A percentile compares a stretch with the other conserved stretches of the same genome.
Evolutionary conservation across 306 rosid species (phyloP).

Genomic region (Pachyrhizus erosus): DNA sequence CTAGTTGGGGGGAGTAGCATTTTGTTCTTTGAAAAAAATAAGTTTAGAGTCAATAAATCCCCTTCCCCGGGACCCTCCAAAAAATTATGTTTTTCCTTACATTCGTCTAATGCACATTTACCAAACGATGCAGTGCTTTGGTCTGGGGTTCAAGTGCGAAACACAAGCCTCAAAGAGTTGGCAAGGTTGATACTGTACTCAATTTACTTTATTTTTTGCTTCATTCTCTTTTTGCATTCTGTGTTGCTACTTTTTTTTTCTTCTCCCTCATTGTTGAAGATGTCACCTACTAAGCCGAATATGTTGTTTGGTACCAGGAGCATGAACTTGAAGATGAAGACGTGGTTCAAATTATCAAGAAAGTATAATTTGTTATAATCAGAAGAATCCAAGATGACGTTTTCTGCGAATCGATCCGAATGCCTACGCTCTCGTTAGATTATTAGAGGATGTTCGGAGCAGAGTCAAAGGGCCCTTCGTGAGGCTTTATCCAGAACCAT

Average conservation of each 20-base stretch:
- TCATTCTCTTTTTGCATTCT: not conserved
- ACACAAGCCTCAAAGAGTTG: conserved; percentile 99
- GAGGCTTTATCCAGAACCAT: conserved; percentile 9
- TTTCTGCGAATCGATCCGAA: not conserved
- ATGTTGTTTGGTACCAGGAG: conserved; percentile 59
- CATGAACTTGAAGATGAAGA: conserved; percentile 97
- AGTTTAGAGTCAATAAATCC: conserved; percentile 1
- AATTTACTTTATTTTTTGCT: not conserved
- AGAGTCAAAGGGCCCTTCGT: not conserved
- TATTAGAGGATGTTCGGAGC: conserved; percentile 28
- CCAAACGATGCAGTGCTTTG: conserved; percentile 72
- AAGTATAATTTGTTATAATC: conserved; percentile 57
- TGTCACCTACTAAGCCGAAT: conserved; percentile 26
- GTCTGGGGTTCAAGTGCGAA: conserved; percentile 98
- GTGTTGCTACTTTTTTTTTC: not conserved
- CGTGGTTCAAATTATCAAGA: conserved; percentile 94
- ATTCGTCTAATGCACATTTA: conserved; percentile 30
- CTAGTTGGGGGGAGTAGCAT: conserved; percentile 2
- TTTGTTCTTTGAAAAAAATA: not conserved
- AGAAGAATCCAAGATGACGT: conserved; percentile 8
- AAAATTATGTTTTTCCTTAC: not conserved
- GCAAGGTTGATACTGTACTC: conserved; percentile 67
- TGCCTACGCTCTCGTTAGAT: conserved; percentile 8
- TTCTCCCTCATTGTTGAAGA: conserved; percentile 16
- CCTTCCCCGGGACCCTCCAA: not conserved